Percentiles rank a stretch among this genome's conserved stretches.
phyloP scores from a whole-genome alignment of 129 eudicot species.

The carrot (Daucus carota) region DNA sequence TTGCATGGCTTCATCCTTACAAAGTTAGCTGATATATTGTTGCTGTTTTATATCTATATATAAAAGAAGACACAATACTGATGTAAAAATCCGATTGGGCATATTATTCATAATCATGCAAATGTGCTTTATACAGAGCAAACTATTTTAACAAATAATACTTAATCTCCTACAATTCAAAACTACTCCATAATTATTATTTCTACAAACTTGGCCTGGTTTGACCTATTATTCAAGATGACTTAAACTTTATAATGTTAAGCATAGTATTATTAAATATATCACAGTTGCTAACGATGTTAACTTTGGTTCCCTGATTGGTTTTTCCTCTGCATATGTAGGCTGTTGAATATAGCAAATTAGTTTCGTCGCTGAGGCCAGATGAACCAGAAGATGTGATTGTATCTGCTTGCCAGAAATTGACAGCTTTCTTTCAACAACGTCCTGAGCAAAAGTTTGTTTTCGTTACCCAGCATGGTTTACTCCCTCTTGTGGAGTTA shows the following conservation, averaged over 20 bases:
- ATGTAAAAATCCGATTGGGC: background rate
- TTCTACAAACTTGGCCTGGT: too few relatives aligned
- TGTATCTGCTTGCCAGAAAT: constrained; percentile 76
- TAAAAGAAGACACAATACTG: too few relatives aligned
- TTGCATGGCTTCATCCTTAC: background rate
- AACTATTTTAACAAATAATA: background rate
- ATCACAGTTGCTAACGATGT: background rate
- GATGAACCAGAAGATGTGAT: constrained; percentile 93
- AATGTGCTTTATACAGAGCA: background rate
- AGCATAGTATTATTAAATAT: background rate
- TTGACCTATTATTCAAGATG: too few relatives aligned
- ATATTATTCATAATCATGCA: background rate
- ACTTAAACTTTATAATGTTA: too few relatives aligned
- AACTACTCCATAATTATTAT: background rate
- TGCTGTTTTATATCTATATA: too few relatives aligned
- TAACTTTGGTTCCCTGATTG: background rate
- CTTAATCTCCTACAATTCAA: too few relatives aligned
- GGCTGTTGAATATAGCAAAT: constrained; percentile 91
- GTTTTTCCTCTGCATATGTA: constrained; percentile 12
- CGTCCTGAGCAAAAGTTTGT: constrained; percentile 92
- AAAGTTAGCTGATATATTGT: background rate
- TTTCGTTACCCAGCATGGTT: constrained; percentile 85
- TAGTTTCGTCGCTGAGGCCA: constrained; percentile 75
- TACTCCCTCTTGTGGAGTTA: constrained; percentile 86
- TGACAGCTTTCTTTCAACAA: constrained; percentile 71